Evolutionary conservation across 208 protist genomes (phyloP), one percentile per base, ranked within the genome.

Genomic region (Acanthamoeba sp.): DNA sequence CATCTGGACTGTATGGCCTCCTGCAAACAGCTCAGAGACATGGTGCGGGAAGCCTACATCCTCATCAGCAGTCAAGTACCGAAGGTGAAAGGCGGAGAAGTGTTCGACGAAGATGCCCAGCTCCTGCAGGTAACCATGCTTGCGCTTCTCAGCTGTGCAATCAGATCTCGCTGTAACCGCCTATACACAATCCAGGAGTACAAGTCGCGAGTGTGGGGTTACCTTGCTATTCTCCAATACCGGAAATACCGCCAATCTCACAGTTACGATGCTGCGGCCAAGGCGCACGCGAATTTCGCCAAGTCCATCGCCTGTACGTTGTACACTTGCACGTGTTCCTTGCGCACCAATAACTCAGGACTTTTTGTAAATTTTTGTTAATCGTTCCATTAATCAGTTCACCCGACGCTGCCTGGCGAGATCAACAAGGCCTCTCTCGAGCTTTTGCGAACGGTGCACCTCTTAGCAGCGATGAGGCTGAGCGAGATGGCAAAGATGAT

Each of bases 41-140:
- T 80, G 20, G 69, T 80, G 6, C 69, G 27, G 6, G 69, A 80
- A 32, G 69, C 36, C 32, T 45, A 48, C 38, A 24, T 18, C 29
- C 69, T 80, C 18, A 80, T 80, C 38, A 42, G 69, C 69, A 42
- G 38, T 27, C 69, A 80, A 80, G 69, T 80, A 16, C 69, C 69
- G 7, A 24, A 45, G 29, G 69, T 80, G 22, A 80, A 80, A 32
- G 69, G 69, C 38, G 69, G 69, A 27, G 69, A 36, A 80, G 69
- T 80, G 29, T 80, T 80, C 22, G 42, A 80, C 36, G 69, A 80
- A 36, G 69, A 80, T 18, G 69, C 69, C 18, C 69, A 36, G 38
- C 69, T 80, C 36, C 69, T 80, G 16, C 36, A 80, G 34, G 69
- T 38, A 80, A 36, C 27, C 32, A 18, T 40, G 69, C 69, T 45